phyloP scores from a whole-genome alignment of 1,139 yeast genomes.

The Meyerozyma carpophila region DNA sequence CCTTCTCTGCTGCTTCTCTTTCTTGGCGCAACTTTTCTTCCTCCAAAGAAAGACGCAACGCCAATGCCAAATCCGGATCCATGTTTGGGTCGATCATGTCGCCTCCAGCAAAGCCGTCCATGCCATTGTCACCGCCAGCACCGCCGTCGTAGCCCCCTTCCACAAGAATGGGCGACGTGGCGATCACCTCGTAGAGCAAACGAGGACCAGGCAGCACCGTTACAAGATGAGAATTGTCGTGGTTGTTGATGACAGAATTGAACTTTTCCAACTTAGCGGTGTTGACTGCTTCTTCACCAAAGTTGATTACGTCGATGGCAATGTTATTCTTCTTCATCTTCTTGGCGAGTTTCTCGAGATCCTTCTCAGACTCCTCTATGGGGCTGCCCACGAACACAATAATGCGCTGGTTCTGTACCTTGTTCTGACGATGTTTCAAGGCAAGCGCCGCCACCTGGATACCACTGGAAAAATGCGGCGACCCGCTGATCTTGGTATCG shows the following conservation, averaged over 20 bases:
- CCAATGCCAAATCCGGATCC: slow-evolving; percentile 97
- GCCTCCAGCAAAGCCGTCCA: slow-evolving; percentile 45
- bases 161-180: slow-evolving; percentile 62
- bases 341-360: slow-evolving; percentile 80
- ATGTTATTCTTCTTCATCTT: slow-evolving; percentile 90
- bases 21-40: slow-evolving; percentile 80
- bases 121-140: slow-evolving; percentile 38
- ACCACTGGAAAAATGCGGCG: slow-evolving; percentile 68
- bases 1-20: slow-evolving; percentile 42
- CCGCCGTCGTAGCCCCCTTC: slow-evolving; percentile 50
- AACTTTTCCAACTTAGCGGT: slow-evolving; percentile 78
- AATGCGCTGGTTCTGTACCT: slow-evolving; percentile 86
- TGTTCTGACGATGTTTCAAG: slow-evolving; percentile 91
- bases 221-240: slow-evolving; percentile 79
- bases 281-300: slow-evolving; percentile 83
- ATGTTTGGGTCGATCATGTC: slow-evolving; percentile 80
- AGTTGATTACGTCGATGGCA: slow-evolving; percentile 84
- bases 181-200: slow-evolving; percentile 67
- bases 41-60: slow-evolving; percentile 77
- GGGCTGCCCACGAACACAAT: slow-evolving; percentile 91
- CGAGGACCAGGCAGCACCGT: slow-evolving; percentile 88
- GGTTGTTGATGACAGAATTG: slow-evolving; percentile 66
- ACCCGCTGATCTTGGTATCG: slow-evolving; percentile 71
- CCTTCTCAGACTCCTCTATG: slow-evolving; percentile 61
- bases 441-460: slow-evolving; percentile 97